Conservation (phyloP, 352 stramenopile species). For the Phytopythium kandeliae region DNA sequence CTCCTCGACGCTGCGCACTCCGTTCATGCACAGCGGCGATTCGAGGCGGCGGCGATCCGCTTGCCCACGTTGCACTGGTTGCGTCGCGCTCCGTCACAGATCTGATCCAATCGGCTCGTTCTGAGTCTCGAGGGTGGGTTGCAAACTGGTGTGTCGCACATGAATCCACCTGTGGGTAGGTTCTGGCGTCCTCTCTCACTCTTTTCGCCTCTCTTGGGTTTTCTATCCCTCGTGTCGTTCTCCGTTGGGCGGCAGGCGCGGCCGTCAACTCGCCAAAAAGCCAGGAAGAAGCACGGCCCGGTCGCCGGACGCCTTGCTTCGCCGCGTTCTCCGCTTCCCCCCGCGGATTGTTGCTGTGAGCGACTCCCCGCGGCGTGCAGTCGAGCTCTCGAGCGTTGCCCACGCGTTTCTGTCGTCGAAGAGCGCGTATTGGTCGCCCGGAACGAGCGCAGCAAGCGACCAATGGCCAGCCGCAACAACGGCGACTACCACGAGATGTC, state of each 20-base stretch:
- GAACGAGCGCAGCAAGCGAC: not conserved
- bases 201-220: not conserved
- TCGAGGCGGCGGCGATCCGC: no score
- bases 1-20: no score
- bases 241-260: not conserved
- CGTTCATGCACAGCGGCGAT: no score
- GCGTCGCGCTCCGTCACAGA: no score
- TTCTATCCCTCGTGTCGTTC: slow-evolving; percentile 1
- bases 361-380: not conserved
- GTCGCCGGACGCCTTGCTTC: not conserved
- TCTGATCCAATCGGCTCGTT: no score
- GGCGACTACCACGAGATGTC: slow-evolving; percentile 57
- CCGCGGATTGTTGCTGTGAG: no score
- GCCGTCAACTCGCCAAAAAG: slow-evolving; percentile 2
- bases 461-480: not conserved
- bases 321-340: not conserved
- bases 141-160: not conserved
- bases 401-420: not conserved
- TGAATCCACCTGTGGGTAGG: slow-evolving; percentile 1
- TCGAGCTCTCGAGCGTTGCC: not conserved
- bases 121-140: no score
- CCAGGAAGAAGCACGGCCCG: not conserved
- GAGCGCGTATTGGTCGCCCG: not conserved
- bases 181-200: not conserved
- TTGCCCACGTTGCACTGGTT: no score